Evolutionary conservation across 768 basidiomycete genomes (phyloP).

Genomic region (Tephrocybe sp.): DNA sequence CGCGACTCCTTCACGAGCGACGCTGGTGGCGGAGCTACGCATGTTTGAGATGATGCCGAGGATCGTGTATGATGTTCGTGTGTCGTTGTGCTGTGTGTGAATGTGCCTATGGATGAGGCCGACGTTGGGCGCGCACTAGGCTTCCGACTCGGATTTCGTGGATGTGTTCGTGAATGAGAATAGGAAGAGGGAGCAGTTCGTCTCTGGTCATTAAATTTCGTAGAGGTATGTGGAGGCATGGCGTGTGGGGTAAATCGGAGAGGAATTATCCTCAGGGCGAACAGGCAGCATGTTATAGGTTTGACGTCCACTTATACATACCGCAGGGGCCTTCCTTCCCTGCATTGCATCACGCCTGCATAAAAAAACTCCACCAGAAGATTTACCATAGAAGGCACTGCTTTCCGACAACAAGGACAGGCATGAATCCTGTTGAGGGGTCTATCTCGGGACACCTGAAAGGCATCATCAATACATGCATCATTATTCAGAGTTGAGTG

Average conservation of each 20-base stretch:
- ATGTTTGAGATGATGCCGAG: background rate
- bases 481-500: too few relatives aligned
- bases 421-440: too few relatives aligned
- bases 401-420: background rate
- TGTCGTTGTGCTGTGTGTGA: background rate
- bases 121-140: too few relatives aligned
- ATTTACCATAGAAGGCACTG: background rate
- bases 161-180: background rate
- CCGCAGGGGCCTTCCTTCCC: background rate
- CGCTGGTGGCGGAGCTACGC: background rate
- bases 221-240: background rate
- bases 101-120: too few relatives aligned
- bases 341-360: background rate
- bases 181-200: background rate
- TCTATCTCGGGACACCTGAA: too few relatives aligned
- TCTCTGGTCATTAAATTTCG: background rate
- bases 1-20: background rate
- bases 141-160: background rate
- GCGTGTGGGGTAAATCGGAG: too few relatives aligned
- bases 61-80: too few relatives aligned
- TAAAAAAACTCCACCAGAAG: background rate
- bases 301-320: background rate
- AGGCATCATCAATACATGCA: too few relatives aligned
- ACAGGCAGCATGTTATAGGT: too few relatives aligned
- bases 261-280: too few relatives aligned